A percentile compares a stretch with the other conserved stretches of the same genome.
Conservation (phyloP, 2,329 filamentous ascomycete genomes). For the Pseudogymnoascus sp. region DNA sequence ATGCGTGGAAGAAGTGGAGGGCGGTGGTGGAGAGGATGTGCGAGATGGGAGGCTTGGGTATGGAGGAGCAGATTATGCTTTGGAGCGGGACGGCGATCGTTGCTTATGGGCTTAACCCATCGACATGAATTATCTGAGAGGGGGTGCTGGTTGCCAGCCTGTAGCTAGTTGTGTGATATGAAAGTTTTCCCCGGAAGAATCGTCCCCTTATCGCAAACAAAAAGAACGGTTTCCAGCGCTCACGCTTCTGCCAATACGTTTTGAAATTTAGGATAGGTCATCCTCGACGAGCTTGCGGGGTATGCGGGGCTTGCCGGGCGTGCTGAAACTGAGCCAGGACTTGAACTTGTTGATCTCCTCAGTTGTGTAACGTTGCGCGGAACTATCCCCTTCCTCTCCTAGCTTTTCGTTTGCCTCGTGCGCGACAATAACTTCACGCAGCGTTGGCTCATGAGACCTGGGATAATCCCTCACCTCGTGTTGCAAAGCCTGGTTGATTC, state of each 20-base stretch:
- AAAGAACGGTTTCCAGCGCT: not conserved
- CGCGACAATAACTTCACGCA: not conserved
- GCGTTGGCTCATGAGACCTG: not conserved
- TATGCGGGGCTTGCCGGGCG: not conserved
- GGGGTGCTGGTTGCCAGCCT: not conserved
- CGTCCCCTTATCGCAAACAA: not conserved
- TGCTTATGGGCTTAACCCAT: slow-evolving; percentile 52
- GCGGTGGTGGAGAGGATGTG: slow-evolving; percentile 61
- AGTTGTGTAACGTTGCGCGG: not conserved
- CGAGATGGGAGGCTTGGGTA: slow-evolving; percentile 50
- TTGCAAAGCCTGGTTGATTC: not conserved
- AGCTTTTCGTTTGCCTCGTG: not conserved
- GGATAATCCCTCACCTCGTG: not conserved
- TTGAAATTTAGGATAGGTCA: not conserved
- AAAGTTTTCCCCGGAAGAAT: not conserved
- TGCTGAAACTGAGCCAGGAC: too few relatives aligned
- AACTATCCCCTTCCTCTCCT: not conserved
- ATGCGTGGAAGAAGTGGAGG: slow-evolving; percentile 70
- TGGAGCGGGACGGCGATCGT: slow-evolving; percentile 65
- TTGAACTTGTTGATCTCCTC: not conserved
- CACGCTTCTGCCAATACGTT: not conserved
- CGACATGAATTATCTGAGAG: not conserved
- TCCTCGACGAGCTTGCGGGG: not conserved
- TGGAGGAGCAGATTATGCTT: slow-evolving; percentile 56
- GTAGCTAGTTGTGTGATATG: not conserved